Evolutionary conservation across 1,284 basidiomycete genomes (phyloP), one percentile per base, ranked within the genome.

Genomic region (Tranzscheliella williamsii): DNA sequence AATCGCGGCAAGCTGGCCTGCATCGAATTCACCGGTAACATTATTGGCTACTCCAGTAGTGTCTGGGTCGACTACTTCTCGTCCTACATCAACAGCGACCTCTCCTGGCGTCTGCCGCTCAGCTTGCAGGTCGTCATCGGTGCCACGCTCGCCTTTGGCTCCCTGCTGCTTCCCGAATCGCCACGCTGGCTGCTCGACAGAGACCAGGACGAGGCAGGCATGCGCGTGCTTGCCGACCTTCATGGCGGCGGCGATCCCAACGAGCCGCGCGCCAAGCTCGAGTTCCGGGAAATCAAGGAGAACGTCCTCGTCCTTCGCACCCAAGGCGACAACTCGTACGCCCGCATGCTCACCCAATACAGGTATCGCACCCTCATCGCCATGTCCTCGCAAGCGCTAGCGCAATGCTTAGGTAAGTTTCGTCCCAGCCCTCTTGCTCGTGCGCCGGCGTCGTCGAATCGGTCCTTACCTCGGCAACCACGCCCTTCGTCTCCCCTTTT

Each of bases 371-470:
- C 97, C 5, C 79, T 96, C 61, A 86, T 97, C 52, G 94, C 93
- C n/a, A 94, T 94, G 90, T 92, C 90, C 16, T 91, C 90, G 57
- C 94, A 97, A 78, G 88, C 89, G 47, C 96, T 96, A 78, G 93
- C 93, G 37, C 94, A 96, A 79, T 48, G n/a, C n/a, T n/a, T n/a
- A n/a, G n/a, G n/a, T n/a, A n/a, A n/a, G n/a, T n/a, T n/a, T n/a
- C n/a, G n/a, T n/a, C n/a, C n/a, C n/a, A n/a, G n/a, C n/a, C n/a
- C n/a, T n/a, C n/a, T n/a, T n/a, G n/a, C n/a, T n/a, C n/a, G n/a
- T n/a, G n/a, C n/a, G n/a, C n/a, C n/a, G n/a, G n/a, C n/a, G n/a
- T n/a, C n/a, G n/a, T n/a, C n/a, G n/a, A n/a, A n/a, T n/a, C n/a
- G n/a, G n/a, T n/a, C n/a, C n/a, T n/a, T n/a, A n/a, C n/a, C n/a